Conservation (phyloP, 208 protist genomes). For the Novymonas esmeraldas region DNA sequence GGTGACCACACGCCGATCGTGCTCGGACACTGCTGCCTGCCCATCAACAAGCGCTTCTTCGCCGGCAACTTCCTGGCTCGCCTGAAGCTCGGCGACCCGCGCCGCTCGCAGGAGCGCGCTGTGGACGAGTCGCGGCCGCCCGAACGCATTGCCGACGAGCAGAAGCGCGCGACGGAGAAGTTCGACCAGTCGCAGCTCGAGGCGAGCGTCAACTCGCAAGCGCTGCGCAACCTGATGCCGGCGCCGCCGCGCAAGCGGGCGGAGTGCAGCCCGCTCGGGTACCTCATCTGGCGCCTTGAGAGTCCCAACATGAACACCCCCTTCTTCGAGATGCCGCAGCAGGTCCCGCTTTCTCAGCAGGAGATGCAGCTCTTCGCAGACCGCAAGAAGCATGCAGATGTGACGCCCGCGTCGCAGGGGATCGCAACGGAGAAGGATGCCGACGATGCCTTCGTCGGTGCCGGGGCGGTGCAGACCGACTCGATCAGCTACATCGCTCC, state of each 20-base stretch:
- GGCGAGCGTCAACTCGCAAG: slow-evolving; percentile 59
- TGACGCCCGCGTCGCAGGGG: slow-evolving; percentile 14
- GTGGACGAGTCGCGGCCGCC: slow-evolving; percentile 39
- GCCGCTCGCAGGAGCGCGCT: slow-evolving; percentile 55
- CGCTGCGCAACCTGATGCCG: slow-evolving; percentile 51
- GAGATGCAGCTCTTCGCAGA: slow-evolving; percentile 47
- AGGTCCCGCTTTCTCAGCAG: slow-evolving; percentile 52
- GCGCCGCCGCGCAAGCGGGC: slow-evolving; percentile 34
- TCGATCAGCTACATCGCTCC: slow-evolving; percentile 45
- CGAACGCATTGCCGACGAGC: slow-evolving; percentile 48
- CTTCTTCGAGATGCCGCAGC: slow-evolving; percentile 55
- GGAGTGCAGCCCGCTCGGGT: slow-evolving; percentile 54
- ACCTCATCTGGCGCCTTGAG: slow-evolving; percentile 64
- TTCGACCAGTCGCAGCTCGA: slow-evolving; percentile 61
- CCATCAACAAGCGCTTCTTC: slow-evolving; percentile 47
- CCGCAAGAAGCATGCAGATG: slow-evolving; percentile 15
- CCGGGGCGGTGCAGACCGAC: slow-evolving; percentile 29
- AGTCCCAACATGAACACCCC: slow-evolving; percentile 30
- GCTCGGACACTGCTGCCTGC: slow-evolving; percentile 66
- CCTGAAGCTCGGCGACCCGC: slow-evolving; percentile 69
- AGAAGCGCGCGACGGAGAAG: slow-evolving; percentile 36
- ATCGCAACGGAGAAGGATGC: slow-evolving; percentile 30
- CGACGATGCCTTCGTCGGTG: slow-evolving; percentile 40
- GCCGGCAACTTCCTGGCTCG: slow-evolving; percentile 72
- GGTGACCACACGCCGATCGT: slow-evolving; percentile 30